Base-by-base conservation (phyloP, 2,329 filamentous ascomycete species). In the Rosellinia necatrix region DNA sequence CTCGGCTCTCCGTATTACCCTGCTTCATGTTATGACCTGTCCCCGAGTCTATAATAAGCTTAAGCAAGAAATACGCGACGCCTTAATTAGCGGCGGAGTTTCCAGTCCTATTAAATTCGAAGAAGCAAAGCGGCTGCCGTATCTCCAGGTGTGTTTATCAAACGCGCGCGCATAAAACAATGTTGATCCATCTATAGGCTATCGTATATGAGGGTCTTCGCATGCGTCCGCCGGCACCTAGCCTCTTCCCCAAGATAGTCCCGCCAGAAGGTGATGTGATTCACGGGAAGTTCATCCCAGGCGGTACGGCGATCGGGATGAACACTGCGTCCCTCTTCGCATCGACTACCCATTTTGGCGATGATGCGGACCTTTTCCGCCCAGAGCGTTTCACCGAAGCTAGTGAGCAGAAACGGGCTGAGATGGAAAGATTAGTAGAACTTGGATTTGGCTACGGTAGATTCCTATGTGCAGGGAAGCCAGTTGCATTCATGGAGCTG, bases 121-220 rank as follows among this genome's bases (percentile, higher is more conserved):
- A 13, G 51, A 62, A 27, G 38, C 66, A 1, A 61, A 62, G 35
- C 53, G 60, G 15, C 52, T 73, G 6, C 67, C 69, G 0, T 76
- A 72, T 49, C 41, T 44, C 12, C 66, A 70, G 49, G 73, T 55
- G 22, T 12, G 50, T 32, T 13, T 10, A 24, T 29, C 25, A 47
- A 47, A 29, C 24, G 9, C 15, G 10, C 5, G 22, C 38, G 24
- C 38, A 21, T 27, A 44, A 37, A 29, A 19, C 22, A 44, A 2
- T 27, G 15, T 21, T 52, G 15, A 52, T 37, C 22, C 7, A 22
- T 37, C 22, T 6, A 19, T 65, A 70, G 53, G 73, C 73, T 5
- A 68, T 71, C 22, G 65, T 75, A 47, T 70, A 71, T 48, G 74
- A 76, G 61, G 73, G 70, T 3, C 61, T 74, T 17, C 67, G 74